phyloP scores from a whole-genome alignment of 2,329 filamentous ascomycete genomes.

The Apiospora pterosperma region DNA sequence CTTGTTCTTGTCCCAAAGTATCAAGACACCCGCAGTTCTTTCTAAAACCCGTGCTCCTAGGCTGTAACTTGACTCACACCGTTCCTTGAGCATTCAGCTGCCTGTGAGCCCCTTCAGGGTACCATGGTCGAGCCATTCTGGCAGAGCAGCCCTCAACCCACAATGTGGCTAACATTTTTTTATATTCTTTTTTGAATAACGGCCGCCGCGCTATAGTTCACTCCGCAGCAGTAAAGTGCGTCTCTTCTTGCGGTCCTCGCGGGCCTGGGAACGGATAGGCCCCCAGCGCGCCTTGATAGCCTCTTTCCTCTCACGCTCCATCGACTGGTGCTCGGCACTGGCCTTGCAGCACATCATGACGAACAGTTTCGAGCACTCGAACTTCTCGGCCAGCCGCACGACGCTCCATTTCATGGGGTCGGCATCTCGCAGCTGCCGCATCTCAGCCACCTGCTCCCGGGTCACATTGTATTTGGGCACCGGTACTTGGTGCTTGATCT shows the following conservation, averaged over 20 bases:
- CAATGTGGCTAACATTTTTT: background rate
- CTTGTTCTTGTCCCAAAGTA: background rate
- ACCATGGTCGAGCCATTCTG: background rate
- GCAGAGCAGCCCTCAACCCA: background rate
- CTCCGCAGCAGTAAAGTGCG: slow-evolving; percentile 49
- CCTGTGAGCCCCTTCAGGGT: background rate
- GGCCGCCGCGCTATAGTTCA: slow-evolving; percentile 37
- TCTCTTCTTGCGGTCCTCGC: slow-evolving; percentile 53
- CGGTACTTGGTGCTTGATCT: slow-evolving; percentile 9
- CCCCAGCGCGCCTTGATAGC: slow-evolving; percentile 55
- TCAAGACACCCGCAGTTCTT: background rate
- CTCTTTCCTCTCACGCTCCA: slow-evolving; percentile 42
- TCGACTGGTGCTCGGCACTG: slow-evolving; percentile 43
- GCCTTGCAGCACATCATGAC: slow-evolving; percentile 56
- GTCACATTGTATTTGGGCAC: slow-evolving; percentile 46
- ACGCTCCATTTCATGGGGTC: slow-evolving; percentile 57
- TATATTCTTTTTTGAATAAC: background rate
- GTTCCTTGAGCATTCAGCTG: background rate
- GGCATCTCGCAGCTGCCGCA: slow-evolving; percentile 48
- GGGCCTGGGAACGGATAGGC: slow-evolving; percentile 48
- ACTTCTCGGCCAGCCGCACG: slow-evolving; percentile 48
- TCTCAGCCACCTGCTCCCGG: slow-evolving; percentile 55
- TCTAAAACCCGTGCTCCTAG: background rate
- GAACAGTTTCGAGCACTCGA: slow-evolving; percentile 53
- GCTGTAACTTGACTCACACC: background rate